Percentiles rank a stretch among this genome's conserved stretches.
Evolutionary conservation across 306 rosid species (phyloP).

Genomic region (Vigna mungo): DNA sequence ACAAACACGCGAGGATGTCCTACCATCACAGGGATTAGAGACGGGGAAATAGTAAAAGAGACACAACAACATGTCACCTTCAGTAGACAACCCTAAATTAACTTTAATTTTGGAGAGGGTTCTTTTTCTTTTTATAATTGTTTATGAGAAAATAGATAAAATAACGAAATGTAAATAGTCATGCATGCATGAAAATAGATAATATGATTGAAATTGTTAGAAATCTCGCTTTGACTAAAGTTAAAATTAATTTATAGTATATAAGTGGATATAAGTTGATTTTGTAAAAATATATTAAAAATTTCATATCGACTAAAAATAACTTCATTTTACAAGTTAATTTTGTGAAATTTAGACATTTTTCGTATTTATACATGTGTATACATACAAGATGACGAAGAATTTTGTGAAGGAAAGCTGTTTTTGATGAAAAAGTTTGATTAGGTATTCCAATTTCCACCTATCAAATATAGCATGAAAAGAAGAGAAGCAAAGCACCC

Average conservation of each 20-base stretch:
- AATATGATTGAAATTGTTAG: not conserved
- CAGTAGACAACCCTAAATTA: conserved; percentile 1
- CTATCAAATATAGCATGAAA: conserved; percentile 36
- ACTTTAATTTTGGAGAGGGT: not conserved
- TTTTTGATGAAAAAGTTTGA: conserved; percentile 12
- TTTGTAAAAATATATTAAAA: no score
- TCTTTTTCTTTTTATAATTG: not conserved
- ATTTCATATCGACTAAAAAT: no score
- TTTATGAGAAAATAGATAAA: not conserved
- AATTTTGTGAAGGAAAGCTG: not conserved
- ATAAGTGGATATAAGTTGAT: no score
- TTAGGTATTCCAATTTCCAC: not conserved
- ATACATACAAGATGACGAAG: no score
- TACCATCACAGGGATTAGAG: conserved; percentile 29
- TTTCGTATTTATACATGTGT: no score
- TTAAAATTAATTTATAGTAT: no score
- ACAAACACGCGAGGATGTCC: conserved; percentile 9
- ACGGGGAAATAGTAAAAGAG: conserved; percentile 10
- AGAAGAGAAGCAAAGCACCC: conserved; percentile 44
- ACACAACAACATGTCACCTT: conserved; percentile 33
- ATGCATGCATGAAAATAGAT: not conserved
- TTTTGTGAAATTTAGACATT: no score
- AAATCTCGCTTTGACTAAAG: no score
- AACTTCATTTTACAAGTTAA: no score
- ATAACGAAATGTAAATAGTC: not conserved